Evolutionary conservation across 2,329 filamentous ascomycete genomes (phyloP).

Genomic region (Chaetomium globosum): DNA sequence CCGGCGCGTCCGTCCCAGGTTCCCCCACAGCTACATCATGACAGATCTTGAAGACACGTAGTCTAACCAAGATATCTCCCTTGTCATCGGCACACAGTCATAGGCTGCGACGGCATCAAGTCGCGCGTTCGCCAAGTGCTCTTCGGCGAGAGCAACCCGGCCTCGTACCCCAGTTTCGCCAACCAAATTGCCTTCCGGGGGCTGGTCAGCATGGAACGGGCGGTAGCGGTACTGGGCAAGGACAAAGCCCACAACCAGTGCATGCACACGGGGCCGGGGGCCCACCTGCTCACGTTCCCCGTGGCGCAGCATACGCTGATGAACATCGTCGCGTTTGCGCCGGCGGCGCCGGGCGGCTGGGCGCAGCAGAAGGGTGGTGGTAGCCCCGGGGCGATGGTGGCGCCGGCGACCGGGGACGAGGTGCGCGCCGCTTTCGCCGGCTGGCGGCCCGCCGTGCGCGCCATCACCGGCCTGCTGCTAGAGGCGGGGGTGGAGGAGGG

Average conservation of each 20-base stretch:
- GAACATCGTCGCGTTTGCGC: no score
- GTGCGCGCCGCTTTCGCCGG: no score
- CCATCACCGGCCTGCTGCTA: constrained; percentile 45
- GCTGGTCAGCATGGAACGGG: constrained; percentile 53
- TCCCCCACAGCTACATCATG: no score
- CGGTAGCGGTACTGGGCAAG: constrained; percentile 53
- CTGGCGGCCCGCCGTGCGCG: no score
- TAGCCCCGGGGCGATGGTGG: no score
- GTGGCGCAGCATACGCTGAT: no score
- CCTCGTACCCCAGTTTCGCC: constrained; percentile 54
- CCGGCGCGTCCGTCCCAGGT: no score
- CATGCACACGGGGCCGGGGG: constrained; percentile 60
- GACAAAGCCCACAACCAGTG: constrained; percentile 53
- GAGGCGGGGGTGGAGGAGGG: constrained; percentile 35
- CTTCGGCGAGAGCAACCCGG: constrained; percentile 51
- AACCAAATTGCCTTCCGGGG: constrained; percentile 63
- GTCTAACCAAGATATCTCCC: constrained; percentile 11
- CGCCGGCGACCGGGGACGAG: no score
- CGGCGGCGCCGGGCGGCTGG: no score
- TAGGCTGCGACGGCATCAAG: constrained; percentile 68
- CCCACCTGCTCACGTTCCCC: constrained; percentile 64
- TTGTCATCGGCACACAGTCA: constrained; percentile 43
- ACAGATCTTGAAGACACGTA: no score
- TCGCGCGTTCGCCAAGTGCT: constrained; percentile 56
- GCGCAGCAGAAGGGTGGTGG: no score